Percentiles rank a stretch among this genome's conserved stretches.
Conservation (phyloP, 306 rosid species). For the Herpetospermum pedunculosum region DNA sequence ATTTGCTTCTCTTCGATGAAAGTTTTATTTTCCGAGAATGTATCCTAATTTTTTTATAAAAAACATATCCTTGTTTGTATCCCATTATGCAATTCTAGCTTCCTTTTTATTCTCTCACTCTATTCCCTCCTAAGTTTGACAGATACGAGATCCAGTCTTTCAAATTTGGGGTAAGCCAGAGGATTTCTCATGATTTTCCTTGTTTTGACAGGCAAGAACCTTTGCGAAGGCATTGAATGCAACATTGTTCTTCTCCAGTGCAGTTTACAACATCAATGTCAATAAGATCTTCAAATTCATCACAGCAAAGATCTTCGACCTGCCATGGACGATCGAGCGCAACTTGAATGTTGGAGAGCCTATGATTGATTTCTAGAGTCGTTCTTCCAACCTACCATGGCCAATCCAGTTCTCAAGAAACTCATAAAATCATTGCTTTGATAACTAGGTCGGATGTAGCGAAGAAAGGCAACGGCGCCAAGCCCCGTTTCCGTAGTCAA, state of each 20-base stretch:
- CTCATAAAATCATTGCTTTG: neutral
- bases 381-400: slow-evolving; percentile 5
- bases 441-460: neutral
- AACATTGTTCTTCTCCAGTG: slow-evolving; percentile 83
- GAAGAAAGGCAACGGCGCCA: slow-evolving; percentile 44
- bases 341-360: slow-evolving; percentile 89
- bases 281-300: slow-evolving; percentile 95
- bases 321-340: slow-evolving; percentile 90
- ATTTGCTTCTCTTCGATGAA: too few species aligned
- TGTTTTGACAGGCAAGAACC: slow-evolving; percentile 62
- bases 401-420: neutral
- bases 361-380: slow-evolving; percentile 66
- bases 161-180: neutral
- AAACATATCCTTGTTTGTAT: too few species aligned
- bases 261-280: slow-evolving; percentile 88
- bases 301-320: slow-evolving; percentile 86
- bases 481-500: slow-evolving; percentile 20
- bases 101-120: too few species aligned
- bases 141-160: too few species aligned
- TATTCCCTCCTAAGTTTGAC: too few species aligned
- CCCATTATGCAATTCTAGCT: too few species aligned
- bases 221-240: slow-evolving; percentile 83
- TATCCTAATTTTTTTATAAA: too few species aligned
- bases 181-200: neutral
- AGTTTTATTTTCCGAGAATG: too few species aligned